Percentiles rank a stretch among this genome's conserved stretches.
These are phyloP conservation scores for Aspergillus intermedius DNA, from an alignment of 2,329 filamentous ascomycete genomes.

Conservation along the genomic window DNA sequence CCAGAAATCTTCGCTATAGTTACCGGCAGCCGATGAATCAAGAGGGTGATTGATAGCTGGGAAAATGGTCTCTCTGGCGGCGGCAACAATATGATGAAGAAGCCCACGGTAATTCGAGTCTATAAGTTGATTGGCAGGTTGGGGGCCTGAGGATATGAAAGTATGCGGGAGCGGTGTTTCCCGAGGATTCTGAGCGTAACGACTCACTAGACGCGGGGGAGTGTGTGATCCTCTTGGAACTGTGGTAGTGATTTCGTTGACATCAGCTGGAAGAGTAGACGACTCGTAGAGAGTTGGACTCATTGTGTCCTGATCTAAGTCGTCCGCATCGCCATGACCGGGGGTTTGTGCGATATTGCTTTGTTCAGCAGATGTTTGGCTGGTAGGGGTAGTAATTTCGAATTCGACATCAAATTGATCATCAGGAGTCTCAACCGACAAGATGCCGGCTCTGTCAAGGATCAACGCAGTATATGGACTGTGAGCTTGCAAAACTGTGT, in stretches of 20 bases:
- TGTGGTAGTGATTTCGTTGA: not conserved
- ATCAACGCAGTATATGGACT: not conserved
- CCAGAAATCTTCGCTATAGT: not conserved
- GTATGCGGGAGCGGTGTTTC: not conserved
- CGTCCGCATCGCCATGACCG: no score
- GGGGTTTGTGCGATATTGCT: not conserved
- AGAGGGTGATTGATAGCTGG: conserved; percentile 1
- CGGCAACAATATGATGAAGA: conserved; percentile 1
- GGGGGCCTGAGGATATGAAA: not conserved
- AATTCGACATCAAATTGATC: not conserved
- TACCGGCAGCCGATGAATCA: not conserved
- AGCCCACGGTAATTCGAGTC: not conserved
- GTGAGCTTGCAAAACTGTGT: conserved; percentile 2
- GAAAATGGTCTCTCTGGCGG: conserved; percentile 2
- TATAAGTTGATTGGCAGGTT: not conserved
- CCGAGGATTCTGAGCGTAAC: not conserved
- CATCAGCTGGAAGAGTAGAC: not conserved
- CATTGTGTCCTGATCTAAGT: no score
- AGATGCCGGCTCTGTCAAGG: conserved; percentile 7
- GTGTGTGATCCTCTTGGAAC: not conserved
- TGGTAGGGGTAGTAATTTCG: not conserved
- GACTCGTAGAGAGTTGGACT: not conserved
- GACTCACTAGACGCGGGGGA: not conserved
- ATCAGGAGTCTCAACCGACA: conserved; percentile 4
- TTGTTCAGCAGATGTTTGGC: not conserved